These are phyloP conservation scores for Lentinula guzmanii DNA, from an alignment of 768 basidiomycete genomes.

Conservation along the genomic window DNA sequence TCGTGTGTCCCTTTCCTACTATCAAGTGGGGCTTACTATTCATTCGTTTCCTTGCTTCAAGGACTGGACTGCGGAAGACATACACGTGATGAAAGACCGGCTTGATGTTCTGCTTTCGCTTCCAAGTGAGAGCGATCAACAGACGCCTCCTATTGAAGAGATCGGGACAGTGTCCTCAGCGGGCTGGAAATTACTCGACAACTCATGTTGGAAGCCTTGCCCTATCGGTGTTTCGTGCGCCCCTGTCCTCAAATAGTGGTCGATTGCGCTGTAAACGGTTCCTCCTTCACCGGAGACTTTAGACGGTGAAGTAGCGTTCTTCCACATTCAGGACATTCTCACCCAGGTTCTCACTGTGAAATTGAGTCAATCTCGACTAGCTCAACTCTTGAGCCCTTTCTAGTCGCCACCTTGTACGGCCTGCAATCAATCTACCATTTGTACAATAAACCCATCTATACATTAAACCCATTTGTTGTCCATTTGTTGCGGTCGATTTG, in stretches of 20 bases:
- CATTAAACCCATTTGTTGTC: not conserved
- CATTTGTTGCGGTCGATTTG: not conserved
- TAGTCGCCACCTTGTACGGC: no score
- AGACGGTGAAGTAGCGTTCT: no score
- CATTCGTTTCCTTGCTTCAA: constrained; percentile 16
- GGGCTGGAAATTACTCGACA: constrained; percentile 53
- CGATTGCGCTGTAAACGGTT: no score
- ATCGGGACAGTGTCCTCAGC: constrained; percentile 8
- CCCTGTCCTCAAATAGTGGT: not conserved
- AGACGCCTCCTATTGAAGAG: not conserved
- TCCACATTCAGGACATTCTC: no score
- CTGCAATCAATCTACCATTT: no score
- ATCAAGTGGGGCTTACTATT: constrained; percentile 5
- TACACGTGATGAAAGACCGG: constrained; percentile 52
- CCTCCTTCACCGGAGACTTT: no score
- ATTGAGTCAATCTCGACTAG: no score
- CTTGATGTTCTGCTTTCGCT: constrained; percentile 29
- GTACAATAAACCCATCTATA: no score
- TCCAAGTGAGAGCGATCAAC: constrained; percentile 5
- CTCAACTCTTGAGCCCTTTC: no score
- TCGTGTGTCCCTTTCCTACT: constrained; percentile 13
- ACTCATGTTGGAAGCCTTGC: constrained; percentile 51
- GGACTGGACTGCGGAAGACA: constrained; percentile 46
- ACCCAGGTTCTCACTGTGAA: no score
- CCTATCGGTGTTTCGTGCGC: constrained; percentile 56